Percentiles rank a stretch among this genome's conserved stretches.
Evolutionary conservation across 2,329 filamentous ascomycete genomes (phyloP).

Genomic region (Botryotinia calthae): DNA sequence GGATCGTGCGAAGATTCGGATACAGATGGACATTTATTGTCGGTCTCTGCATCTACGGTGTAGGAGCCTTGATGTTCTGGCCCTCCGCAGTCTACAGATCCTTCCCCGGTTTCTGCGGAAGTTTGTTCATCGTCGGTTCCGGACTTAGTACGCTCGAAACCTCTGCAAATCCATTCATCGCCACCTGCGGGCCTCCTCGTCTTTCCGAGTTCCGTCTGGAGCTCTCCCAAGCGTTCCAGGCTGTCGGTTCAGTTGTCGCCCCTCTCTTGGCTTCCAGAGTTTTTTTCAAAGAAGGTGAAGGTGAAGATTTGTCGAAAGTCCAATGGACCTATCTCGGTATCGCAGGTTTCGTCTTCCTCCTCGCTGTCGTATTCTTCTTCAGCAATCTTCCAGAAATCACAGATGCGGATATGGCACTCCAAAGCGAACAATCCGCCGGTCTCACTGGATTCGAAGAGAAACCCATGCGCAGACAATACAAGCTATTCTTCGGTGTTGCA

Average conservation of each 20-base stretch:
- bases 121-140: constrained; percentile 67
- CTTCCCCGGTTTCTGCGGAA: constrained; percentile 34
- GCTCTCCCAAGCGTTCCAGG: constrained; percentile 73
- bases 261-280: constrained; percentile 67
- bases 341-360: constrained; percentile 66
- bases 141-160: constrained; percentile 76
- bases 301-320: constrained; percentile 51
- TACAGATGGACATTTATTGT: constrained; percentile 79
- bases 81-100: constrained; percentile 59
- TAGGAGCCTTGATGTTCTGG: constrained; percentile 80
- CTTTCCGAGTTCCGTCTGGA: constrained; percentile 74
- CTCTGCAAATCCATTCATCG: constrained; percentile 70
- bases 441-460: constrained; percentile 25
- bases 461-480: constrained; percentile 42
- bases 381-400: constrained; percentile 58
- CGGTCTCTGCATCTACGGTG: constrained; percentile 70
- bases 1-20: constrained; percentile 67
- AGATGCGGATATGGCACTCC: constrained; percentile 49
- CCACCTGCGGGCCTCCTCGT: constrained; percentile 68
- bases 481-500: constrained; percentile 68
- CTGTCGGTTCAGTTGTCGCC: constrained; percentile 68
- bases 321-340: constrained; percentile 84
- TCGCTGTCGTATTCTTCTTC: constrained; percentile 67
- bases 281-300: constrained; percentile 59
- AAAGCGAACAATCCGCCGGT: constrained; percentile 37